Evolutionary conservation across 2,329 filamentous ascomycete species (phyloP).

Genomic region (Pseudogymnoascus sp.): DNA sequence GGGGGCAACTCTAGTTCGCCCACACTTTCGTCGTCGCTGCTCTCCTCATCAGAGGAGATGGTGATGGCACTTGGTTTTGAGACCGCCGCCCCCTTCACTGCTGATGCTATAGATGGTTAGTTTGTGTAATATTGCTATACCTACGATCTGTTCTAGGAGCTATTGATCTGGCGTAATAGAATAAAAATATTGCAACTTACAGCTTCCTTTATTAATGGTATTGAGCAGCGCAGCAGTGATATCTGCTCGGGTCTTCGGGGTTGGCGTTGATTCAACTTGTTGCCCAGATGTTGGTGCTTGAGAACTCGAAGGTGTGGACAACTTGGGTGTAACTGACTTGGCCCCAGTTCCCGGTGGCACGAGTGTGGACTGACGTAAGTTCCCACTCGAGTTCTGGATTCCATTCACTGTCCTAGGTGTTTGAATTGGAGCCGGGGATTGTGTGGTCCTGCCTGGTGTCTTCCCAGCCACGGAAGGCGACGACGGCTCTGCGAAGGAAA

Average conservation of each 20-base stretch:
- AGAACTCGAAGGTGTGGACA: neutral
- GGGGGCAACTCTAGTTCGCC: neutral
- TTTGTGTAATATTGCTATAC: neutral
- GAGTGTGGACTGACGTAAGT: neutral
- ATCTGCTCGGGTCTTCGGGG: neutral
- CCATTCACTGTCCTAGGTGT: neutral
- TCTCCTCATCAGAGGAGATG: neutral
- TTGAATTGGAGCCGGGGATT: neutral
- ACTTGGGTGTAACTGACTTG: neutral
- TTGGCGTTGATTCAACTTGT: neutral
- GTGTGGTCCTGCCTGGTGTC: neutral
- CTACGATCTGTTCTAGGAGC: neutral
- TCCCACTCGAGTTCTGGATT: neutral
- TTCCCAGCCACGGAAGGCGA: neutral
- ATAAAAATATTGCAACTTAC: neutral
- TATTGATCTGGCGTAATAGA: neutral
- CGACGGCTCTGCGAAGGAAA: neutral
- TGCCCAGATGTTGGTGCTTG: neutral
- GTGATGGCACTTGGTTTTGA: neutral
- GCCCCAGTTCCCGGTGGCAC: neutral
- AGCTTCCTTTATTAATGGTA: neutral
- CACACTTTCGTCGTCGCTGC: neutral
- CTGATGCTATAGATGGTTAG: constrained; percentile 1
- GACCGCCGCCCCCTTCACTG: neutral
- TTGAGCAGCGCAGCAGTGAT: neutral